Evolutionary conservation across 495 filamentous ascomycete species (phyloP).

Genomic region (Neurospora tetraspora): DNA sequence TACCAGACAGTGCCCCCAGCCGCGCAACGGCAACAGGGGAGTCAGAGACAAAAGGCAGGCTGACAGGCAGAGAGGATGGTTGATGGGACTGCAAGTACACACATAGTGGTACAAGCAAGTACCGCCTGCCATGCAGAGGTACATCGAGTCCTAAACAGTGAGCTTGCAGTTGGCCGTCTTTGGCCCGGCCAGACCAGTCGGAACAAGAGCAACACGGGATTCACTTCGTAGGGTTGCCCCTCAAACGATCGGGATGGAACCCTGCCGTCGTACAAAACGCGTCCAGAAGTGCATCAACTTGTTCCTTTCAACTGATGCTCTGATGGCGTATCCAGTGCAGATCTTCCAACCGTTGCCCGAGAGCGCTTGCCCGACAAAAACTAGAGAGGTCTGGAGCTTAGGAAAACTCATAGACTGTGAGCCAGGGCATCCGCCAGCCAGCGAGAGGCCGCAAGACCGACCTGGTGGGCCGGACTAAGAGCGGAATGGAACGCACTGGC

Average conservation of each 20-base stretch:
- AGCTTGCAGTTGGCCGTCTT: constrained; percentile 7
- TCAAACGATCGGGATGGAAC: constrained; percentile 12
- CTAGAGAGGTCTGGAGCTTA: neutral
- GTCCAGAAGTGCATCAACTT: neutral
- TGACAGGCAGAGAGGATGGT: neutral
- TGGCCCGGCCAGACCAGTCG: constrained; percentile 11
- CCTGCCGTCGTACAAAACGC: neutral
- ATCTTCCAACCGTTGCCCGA: neutral
- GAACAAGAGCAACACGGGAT: constrained; percentile 11
- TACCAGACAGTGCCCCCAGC: neutral
- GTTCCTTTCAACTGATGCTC: neutral
- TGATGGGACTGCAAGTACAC: constrained; percentile 9
- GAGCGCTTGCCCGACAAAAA: neutral
- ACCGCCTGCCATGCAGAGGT: constrained; percentile 19
- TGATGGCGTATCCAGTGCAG: neutral
- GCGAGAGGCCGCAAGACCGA: neutral
- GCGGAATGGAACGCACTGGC: neutral
- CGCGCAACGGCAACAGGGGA: neutral
- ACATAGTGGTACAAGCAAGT: constrained; percentile 21
- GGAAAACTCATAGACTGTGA: neutral
- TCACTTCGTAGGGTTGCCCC: constrained; percentile 6
- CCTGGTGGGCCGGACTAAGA: neutral
- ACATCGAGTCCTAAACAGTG: constrained; percentile 12
- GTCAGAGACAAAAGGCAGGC: neutral
- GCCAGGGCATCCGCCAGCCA: neutral